Percentiles rank a stretch among this genome's conserved stretches.
These are phyloP conservation scores for Cyberlindnera subsufficiens DNA, from an alignment of 805 yeast genomes.

Conservation along the genomic window DNA sequence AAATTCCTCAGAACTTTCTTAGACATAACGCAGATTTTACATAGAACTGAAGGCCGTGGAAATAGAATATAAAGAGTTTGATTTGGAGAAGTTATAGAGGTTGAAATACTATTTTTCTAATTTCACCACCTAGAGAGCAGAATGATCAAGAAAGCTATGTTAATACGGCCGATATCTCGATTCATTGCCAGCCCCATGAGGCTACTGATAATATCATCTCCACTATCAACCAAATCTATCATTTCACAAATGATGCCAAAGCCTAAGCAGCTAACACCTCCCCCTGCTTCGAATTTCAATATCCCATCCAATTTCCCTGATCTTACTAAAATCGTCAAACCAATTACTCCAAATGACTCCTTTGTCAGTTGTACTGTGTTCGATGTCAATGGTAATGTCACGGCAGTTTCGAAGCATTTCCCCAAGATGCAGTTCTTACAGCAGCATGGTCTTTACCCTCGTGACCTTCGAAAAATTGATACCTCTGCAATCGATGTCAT, in stretches of 20 bases:
- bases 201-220: no score
- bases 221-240: neutral
- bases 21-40: no score
- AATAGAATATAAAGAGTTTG: no score
- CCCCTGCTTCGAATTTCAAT: conserved; percentile 6
- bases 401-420: conserved; percentile 72
- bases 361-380: conserved; percentile 74
- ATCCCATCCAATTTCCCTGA: conserved; percentile 12
- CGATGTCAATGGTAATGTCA: conserved; percentile 66
- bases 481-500: conserved; percentile 74
- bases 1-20: no score
- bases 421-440: conserved; percentile 72
- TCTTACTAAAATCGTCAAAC: conserved; percentile 23
- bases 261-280: conserved; percentile 2
- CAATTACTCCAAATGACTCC: conserved; percentile 38
- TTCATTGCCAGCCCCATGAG: no score
- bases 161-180: no score
- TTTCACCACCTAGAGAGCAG: no score
- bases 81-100: no score
- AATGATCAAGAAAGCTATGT: no score
- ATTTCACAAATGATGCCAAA: neutral
- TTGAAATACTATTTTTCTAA: no score
- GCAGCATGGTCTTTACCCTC: conserved; percentile 70
- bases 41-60: no score
- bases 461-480: conserved; percentile 82